Evolutionary conservation across 495 filamentous ascomycete species (phyloP).

Genomic region (Tuber microsphaerosporum): DNA sequence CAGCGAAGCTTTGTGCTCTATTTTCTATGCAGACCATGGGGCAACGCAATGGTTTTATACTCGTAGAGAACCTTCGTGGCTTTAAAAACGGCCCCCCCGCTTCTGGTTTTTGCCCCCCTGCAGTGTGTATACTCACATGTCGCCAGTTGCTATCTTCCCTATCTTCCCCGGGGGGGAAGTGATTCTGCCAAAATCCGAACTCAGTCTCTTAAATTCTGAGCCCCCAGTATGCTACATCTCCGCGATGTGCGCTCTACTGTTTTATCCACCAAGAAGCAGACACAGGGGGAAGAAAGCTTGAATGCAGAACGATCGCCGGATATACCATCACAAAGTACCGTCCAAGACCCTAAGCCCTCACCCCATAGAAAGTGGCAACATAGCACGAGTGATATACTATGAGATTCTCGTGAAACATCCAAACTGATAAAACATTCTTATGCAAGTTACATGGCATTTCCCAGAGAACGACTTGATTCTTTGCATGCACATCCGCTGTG

Average conservation of each 20-base stretch:
- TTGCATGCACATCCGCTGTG: not conserved
- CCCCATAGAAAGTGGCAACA: not conserved
- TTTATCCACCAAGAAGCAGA: not conserved
- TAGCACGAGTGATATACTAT: not conserved
- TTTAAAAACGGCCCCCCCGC: not conserved
- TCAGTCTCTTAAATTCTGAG: no score
- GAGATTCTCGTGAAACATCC: not conserved
- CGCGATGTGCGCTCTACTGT: no score
- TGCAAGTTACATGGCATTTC: not conserved
- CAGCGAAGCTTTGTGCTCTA: no score
- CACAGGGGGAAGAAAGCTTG: no score
- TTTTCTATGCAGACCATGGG: not conserved
- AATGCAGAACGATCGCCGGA: not conserved
- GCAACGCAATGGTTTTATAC: not conserved
- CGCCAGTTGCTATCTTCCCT: not conserved
- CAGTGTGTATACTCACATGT: not conserved
- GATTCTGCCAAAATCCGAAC: not conserved
- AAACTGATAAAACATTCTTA: not conserved
- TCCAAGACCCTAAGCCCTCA: not conserved
- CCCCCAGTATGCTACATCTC: no score
- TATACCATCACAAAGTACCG: not conserved
- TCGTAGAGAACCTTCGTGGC: not conserved
- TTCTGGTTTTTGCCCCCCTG: not conserved
- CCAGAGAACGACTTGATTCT: not conserved
- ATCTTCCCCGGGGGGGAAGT: not conserved